Evolutionary conservation across 768 basidiomycete genomes (phyloP).

Genomic region (Amanita rubescens): DNA sequence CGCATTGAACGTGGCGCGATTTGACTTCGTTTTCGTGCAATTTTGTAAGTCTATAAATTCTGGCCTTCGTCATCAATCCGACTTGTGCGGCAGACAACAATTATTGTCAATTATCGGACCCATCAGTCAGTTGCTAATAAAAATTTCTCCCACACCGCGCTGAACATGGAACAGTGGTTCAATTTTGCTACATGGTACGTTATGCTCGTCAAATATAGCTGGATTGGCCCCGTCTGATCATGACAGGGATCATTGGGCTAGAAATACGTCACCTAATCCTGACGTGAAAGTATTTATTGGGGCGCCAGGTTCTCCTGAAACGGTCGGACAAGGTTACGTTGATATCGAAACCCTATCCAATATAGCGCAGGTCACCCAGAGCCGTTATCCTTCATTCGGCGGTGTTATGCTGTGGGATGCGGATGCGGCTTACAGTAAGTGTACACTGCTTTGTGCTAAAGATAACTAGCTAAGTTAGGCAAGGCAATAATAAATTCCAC

Average conservation of each 20-base stretch:
- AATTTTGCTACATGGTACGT: constrained; percentile 42
- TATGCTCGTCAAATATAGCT: neutral
- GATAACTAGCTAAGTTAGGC: neutral
- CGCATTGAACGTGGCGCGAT: constrained; percentile 50
- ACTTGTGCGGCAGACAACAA: constrained; percentile 38
- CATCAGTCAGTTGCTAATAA: constrained; percentile 22
- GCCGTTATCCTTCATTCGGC: constrained; percentile 52
- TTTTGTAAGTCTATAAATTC: constrained; percentile 36
- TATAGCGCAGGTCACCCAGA: constrained; percentile 37
- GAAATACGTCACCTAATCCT: constrained; percentile 45
- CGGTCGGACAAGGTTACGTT: constrained; percentile 49
- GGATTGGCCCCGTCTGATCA: neutral
- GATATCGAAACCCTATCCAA: constrained; percentile 32
- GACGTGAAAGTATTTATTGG: constrained; percentile 57
- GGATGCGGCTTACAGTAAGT: constrained; percentile 34
- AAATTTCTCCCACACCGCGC: neutral
- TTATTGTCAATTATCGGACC: constrained; percentile 39
- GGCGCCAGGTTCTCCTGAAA: constrained; percentile 43
- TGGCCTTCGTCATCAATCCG: neutral
- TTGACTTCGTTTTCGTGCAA: constrained; percentile 70
- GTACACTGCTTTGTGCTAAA: constrained; percentile 10
- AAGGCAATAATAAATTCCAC: constrained; percentile 43
- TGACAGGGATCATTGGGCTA: constrained; percentile 53
- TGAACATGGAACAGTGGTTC: constrained; percentile 29
- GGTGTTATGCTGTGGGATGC: constrained; percentile 47